Conservation (phyloP, 257 asterid species). For the Marsdenia floribunda region DNA sequence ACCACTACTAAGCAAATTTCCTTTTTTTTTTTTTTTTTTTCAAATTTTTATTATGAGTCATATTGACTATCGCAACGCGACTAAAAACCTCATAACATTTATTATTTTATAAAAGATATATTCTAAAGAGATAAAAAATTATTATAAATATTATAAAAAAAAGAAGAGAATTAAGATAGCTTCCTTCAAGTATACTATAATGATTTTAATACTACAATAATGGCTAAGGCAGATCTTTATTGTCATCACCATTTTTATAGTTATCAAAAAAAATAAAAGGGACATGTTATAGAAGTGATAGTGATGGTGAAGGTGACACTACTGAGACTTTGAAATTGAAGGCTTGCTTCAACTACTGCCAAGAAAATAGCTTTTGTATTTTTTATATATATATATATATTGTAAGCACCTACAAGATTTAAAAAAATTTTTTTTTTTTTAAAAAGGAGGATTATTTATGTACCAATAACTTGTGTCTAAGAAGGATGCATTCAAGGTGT, state of each 20-base stretch:
- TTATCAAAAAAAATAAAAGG: background rate
- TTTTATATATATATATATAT: no score
- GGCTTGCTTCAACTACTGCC: background rate
- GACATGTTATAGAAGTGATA: background rate
- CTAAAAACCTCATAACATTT: no score
- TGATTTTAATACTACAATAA: background rate
- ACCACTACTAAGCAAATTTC: no score
- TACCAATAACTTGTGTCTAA: background rate
- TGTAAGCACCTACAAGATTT: no score
- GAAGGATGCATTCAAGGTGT: background rate
- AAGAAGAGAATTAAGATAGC: background rate
- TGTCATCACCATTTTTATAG: background rate
- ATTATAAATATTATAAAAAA: no score
- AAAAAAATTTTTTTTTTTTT: no score
- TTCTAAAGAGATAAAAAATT: no score
- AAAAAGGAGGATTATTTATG: background rate
- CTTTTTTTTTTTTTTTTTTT: no score
- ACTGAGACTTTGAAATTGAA: background rate
- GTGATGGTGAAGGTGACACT: constrained; percentile 6
- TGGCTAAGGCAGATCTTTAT: background rate
- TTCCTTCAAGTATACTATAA: background rate
- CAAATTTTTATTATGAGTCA: no score
- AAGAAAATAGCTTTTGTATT: background rate
- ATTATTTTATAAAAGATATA: no score
- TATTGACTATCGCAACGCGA: no score